Evolutionary conservation across 75 land plant species (phyloP), one percentile per base, ranked within the genome.

Genomic region (Pinus taeda): DNA sequence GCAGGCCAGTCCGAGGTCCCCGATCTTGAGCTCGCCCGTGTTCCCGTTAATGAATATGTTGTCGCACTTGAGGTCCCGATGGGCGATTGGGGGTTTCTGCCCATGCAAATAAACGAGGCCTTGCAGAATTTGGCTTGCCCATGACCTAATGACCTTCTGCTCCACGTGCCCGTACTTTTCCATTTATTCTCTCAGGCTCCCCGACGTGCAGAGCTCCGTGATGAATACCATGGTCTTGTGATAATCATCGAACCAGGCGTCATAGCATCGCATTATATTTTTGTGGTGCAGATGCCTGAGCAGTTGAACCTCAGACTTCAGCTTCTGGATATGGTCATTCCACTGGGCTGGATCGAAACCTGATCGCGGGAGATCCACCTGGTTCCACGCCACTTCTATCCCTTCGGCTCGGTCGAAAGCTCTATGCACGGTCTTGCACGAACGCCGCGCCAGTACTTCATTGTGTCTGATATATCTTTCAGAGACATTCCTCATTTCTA

Each of bases 321-420:
- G 78, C 6, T 94, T 84, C 73, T 91, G 86, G 49, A 6, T 60
- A 94, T 71, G 88, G 15, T 90, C 86, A 20, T 83, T 84, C 57
- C 88, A 72, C 6, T 42, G 45, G 45, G 45, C 0, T 42, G 45
- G 45, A 42, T 42, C 6, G 45, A 42, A 5, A 4, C 45, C 45
- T 26, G 88, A 83, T 53, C 87, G 85, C 45, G 79, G 85, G 17
- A 94, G 83, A 56, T 85, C 83, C 12, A 88, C 89, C 74, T 92
- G 92, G 76, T 87, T 94, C 97, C 94, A 94, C 30, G 94, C 94
- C n/a, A 94, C 94, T 77, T 94, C 97, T 49, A 88, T 86, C n/a
- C 94, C 97, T 59, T 86, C 85, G n/a, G 76, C 75, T 83, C 90
- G 90, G 76, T 94, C 97, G 42, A 92, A 86, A 30, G 97, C 94